Conservation (phyloP, 805 yeast species). For the Pichia membranifaciens region DNA sequence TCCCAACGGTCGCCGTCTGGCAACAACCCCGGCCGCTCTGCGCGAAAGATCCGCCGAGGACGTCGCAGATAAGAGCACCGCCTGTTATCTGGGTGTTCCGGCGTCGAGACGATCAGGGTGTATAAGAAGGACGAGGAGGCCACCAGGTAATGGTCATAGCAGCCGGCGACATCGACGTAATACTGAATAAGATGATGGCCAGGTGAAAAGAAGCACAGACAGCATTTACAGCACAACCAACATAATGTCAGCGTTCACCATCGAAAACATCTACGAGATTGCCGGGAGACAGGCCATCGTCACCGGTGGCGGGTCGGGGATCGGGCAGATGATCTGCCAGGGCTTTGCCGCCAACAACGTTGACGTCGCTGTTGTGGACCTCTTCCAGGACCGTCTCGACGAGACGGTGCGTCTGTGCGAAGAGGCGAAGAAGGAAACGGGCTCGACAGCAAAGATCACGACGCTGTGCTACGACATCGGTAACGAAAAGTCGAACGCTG, state of each 20-base stretch:
- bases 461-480: slow-evolving; percentile 21
- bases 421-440: slow-evolving; percentile 15
- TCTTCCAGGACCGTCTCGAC: slow-evolving; percentile 19
- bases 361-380: slow-evolving; percentile 20
- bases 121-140: too few relatives aligned
- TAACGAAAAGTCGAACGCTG: slow-evolving; percentile 17
- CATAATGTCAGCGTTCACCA: slow-evolving; percentile 16
- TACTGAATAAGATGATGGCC: too few relatives aligned
- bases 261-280: slow-evolving; percentile 17
- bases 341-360: slow-evolving; percentile 22
- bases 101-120: too few relatives aligned
- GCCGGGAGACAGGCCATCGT: slow-evolving; percentile 22
- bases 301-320: slow-evolving; percentile 24
- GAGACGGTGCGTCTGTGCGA: slow-evolving; percentile 16
- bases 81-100: too few relatives aligned
- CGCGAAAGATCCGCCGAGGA: too few relatives aligned
- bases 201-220: too few relatives aligned
- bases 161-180: too few relatives aligned
- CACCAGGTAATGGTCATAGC: too few relatives aligned
- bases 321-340: slow-evolving; percentile 20
- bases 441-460: slow-evolving; percentile 15
- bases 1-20: too few relatives aligned
- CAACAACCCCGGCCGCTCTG: too few relatives aligned
- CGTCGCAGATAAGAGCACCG: too few relatives aligned
- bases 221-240: too few relatives aligned